phyloP scores from a whole-genome alignment of 73 alveolate species.

The Paramecium biaurelia region DNA sequence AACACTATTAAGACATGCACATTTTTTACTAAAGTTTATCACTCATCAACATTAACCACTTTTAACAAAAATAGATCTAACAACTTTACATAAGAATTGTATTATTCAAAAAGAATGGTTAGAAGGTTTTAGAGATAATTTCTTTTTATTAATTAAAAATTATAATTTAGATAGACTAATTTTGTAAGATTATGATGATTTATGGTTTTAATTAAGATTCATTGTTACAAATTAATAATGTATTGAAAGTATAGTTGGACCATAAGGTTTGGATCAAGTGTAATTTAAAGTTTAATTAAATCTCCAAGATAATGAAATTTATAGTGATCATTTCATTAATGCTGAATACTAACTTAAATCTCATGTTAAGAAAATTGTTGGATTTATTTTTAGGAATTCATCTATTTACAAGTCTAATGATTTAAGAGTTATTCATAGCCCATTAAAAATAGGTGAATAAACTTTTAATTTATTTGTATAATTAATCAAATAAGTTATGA shows the following conservation, averaged over 20 bases:
- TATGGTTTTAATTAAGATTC: constrained; percentile 24
- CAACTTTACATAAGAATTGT: neutral
- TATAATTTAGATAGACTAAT: constrained; percentile 1
- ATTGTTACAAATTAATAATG: neutral
- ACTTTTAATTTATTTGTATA: neutral
- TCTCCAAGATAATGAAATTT: neutral
- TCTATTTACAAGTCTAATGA: neutral
- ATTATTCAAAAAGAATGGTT: neutral
- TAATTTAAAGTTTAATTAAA: neutral
- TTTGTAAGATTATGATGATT: neutral
- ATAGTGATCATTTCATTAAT: neutral
- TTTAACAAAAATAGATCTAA: neutral
- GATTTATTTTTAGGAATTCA: neutral
- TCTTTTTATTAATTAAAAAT: neutral
- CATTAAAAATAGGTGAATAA: neutral
- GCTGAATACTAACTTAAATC: neutral
- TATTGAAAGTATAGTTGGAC: neutral
- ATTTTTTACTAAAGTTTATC: neutral
- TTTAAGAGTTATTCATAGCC: constrained; percentile 26
- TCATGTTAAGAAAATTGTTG: neutral
- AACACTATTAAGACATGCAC: neutral
- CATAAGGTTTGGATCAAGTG: neutral
- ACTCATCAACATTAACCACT: constrained; percentile 27
- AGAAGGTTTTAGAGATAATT: constrained; percentile 31
- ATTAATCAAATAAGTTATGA: neutral